A percentile compares a stretch with the other conserved stretches of the same genome.
phyloP scores from a whole-genome alignment of 1,139 yeast species.

The Debaryomycetaceae sp. region DNA sequence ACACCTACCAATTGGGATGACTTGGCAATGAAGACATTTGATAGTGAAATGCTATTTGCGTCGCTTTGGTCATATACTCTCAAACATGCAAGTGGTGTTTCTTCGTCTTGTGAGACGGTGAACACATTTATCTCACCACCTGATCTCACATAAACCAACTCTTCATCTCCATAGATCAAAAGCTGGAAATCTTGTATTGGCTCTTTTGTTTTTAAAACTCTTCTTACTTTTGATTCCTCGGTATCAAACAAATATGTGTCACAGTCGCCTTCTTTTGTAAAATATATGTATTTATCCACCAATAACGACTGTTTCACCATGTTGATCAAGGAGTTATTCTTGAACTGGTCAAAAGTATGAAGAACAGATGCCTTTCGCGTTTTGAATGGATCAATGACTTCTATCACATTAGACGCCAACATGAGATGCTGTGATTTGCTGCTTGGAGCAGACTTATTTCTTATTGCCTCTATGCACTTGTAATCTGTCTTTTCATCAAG shows the following conservation, averaged over 20 bases:
- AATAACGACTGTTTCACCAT: slow-evolving; percentile 7
- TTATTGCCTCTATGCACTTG: slow-evolving; percentile 7
- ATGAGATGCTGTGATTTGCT: slow-evolving; percentile 9
- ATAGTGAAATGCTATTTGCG: slow-evolving; percentile 8
- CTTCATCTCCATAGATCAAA: slow-evolving; percentile 5
- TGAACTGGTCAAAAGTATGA: slow-evolving; percentile 2
- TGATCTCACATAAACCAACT: slow-evolving; percentile 13
- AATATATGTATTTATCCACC: slow-evolving; percentile 6
- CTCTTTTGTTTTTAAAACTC: slow-evolving; percentile 2
- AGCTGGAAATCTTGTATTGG: slow-evolving; percentile 5
- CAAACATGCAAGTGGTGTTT: slow-evolving; percentile 7
- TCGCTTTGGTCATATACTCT: slow-evolving; percentile 9
- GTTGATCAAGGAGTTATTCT: slow-evolving; percentile 1
- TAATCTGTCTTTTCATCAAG: slow-evolving; percentile 10
- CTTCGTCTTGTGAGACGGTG: slow-evolving; percentile 2
- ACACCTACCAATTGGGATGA: slow-evolving; percentile 16
- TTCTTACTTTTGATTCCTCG: slow-evolving; percentile 3
- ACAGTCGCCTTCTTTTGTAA: slow-evolving; percentile 4
- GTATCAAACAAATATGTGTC: slow-evolving; percentile 6
- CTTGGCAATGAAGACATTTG: slow-evolving; percentile 9
- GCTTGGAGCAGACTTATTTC: slow-evolving; percentile 2
- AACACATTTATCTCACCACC: slow-evolving; percentile 16
- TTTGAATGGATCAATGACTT: slow-evolving; percentile 12
- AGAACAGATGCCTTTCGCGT: slow-evolving; percentile 9
- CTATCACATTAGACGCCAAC: slow-evolving; percentile 9